Evolutionary conservation across 371 early-diverging fungal genomes (phyloP).

Genomic region (Apophysomyces ossiformis): DNA sequence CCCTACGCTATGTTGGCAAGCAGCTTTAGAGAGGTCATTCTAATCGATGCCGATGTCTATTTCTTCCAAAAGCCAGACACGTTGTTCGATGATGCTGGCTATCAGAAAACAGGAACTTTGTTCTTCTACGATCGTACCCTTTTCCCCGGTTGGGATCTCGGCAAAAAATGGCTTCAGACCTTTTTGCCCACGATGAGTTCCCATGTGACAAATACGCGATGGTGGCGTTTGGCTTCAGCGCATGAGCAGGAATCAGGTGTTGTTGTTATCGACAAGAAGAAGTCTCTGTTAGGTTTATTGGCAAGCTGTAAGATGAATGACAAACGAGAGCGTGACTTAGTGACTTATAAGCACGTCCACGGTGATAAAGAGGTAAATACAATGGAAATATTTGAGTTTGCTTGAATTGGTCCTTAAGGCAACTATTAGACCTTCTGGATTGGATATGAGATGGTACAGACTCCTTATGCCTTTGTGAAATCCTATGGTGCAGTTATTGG

Average conservation of each 20-base stretch:
- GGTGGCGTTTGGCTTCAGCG: slow-evolving; percentile 46
- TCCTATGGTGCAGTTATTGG: slow-evolving; percentile 61
- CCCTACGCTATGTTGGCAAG: slow-evolving; percentile 72
- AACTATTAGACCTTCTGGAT: slow-evolving; percentile 55
- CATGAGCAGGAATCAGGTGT: slow-evolving; percentile 73
- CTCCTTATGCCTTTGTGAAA: slow-evolving; percentile 59
- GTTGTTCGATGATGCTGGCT: slow-evolving; percentile 63
- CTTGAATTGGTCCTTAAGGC: background rate
- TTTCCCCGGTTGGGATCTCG: slow-evolving; percentile 38
- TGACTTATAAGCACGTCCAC: slow-evolving; percentile 51
- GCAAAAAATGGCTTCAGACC: slow-evolving; percentile 49
- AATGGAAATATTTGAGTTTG: background rate
- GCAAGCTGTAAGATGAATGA: slow-evolving; percentile 65
- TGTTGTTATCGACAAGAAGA: slow-evolving; percentile 62
- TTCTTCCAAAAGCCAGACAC: slow-evolving; percentile 66
- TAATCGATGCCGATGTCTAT: slow-evolving; percentile 79
- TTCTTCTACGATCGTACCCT: slow-evolving; percentile 72
- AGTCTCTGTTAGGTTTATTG: slow-evolving; percentile 56
- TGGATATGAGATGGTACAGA: slow-evolving; percentile 63
- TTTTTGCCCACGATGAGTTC: slow-evolving; percentile 52
- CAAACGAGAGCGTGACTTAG: slow-evolving; percentile 46
- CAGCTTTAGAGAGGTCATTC: slow-evolving; percentile 63
- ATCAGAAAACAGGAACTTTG: slow-evolving; percentile 58
- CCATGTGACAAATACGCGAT: slow-evolving; percentile 44
- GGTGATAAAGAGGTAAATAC: slow-evolving; percentile 60